Evolutionary conservation across 2,329 filamentous ascomycete genomes (phyloP).

Genomic region (Diaporthe ilicicola): DNA sequence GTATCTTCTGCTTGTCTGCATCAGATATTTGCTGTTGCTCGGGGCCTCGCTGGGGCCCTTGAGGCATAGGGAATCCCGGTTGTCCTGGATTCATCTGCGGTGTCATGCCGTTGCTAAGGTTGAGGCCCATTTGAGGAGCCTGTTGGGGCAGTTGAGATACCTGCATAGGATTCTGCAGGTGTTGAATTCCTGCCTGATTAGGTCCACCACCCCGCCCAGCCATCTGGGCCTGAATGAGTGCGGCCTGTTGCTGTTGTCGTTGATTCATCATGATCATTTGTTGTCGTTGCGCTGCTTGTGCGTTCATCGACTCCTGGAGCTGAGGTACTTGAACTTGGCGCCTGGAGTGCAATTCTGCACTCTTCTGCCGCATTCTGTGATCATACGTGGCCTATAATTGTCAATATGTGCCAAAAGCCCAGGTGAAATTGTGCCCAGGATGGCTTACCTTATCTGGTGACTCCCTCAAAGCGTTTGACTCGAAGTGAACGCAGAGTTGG

Average conservation of each 20-base stretch:
- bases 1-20: conserved; percentile 55
- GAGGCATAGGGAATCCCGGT: conserved; percentile 48
- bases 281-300: conserved; percentile 37
- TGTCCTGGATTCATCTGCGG: conserved; percentile 53
- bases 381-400: conserved; percentile 58
- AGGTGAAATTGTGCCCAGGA: background rate
- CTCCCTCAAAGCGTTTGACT: conserved; percentile 56
- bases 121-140: conserved; percentile 47
- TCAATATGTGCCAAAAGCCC: conserved; percentile 34
- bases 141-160: conserved; percentile 61
- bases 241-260: conserved; percentile 46
- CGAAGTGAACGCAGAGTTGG: conserved; percentile 53
- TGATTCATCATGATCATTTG: conserved; percentile 32
- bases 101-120: conserved; percentile 51
- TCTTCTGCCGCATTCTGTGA: conserved; percentile 53
- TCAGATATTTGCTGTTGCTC: conserved; percentile 51
- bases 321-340: conserved; percentile 59
- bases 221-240: conserved; percentile 58
- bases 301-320: conserved; percentile 58
- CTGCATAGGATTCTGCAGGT: conserved; percentile 68
- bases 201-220: conserved; percentile 56
- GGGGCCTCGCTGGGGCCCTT: conserved; percentile 44
- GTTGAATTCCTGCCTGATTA: conserved; percentile 63
- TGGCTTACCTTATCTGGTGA: conserved; percentile 57
- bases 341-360: conserved; percentile 58